A percentile compares a stretch with the other conserved stretches of the same genome.
These are phyloP conservation scores for Coemansia sp. DNA, from an alignment of 192 early-diverging fungal genomes.

Conservation along the genomic window DNA sequence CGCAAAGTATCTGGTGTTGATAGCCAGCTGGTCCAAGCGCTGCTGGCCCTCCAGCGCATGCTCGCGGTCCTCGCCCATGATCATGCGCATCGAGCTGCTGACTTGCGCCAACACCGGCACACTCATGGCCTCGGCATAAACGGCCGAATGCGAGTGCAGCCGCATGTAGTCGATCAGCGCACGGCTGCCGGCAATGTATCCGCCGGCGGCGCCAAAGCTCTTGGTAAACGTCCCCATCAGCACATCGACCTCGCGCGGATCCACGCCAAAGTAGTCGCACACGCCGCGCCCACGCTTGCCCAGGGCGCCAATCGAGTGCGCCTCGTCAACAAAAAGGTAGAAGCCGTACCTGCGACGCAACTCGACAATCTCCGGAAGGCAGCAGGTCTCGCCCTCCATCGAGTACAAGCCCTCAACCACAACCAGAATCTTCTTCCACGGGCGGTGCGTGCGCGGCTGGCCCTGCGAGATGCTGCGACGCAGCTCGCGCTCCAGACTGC, in stretches of 20 bases:
- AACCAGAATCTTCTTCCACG: conserved; percentile 98
- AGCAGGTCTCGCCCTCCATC: conserved; percentile 95
- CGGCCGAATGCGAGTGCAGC: conserved; percentile 73
- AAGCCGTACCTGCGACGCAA: conserved; percentile 93
- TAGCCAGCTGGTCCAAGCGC: conserved; percentile 81
- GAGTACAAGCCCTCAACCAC: conserved; percentile 96
- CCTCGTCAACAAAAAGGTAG: conserved; percentile 96
- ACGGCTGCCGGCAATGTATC: conserved; percentile 83
- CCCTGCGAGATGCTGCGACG: conserved; percentile 90
- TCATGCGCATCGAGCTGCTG: conserved; percentile 84
- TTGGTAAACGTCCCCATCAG: conserved; percentile 99
- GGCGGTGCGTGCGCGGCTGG: conserved; percentile 95
- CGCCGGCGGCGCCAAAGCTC: conserved; percentile 95
- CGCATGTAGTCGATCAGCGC: conserved; percentile 79
- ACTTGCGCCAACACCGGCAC: conserved; percentile 88
- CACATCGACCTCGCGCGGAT: conserved; percentile 87
- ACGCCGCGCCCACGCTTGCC: conserved; percentile 93
- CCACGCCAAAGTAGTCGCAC: conserved; percentile 93
- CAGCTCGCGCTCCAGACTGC: conserved; percentile 77
- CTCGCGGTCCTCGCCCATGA: conserved; percentile 84
- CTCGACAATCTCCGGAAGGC: conserved; percentile 83
- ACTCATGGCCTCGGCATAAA: conserved; percentile 91
- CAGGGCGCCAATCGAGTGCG: conserved; percentile 93
- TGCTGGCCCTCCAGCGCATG: conserved; percentile 78
- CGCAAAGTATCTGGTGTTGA: conserved; percentile 84